Base-by-base conservation (phyloP, 805 yeast species). In the Debaryomyces tyrocola region DNA sequence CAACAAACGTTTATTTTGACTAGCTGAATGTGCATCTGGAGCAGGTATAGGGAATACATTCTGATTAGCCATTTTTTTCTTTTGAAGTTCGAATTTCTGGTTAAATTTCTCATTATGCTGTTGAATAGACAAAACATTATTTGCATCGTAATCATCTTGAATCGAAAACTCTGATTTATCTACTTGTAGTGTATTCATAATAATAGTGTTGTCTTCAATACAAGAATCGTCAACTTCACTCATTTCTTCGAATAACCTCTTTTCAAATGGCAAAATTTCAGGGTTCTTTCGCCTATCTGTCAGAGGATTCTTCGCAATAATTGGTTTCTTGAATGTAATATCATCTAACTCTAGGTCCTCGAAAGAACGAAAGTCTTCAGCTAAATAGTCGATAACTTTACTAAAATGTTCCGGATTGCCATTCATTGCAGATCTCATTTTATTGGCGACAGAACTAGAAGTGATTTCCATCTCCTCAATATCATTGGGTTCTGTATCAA, bases 301-400 rank as follows among this genome's bases (percentile, higher is more conserved):
- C 12, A 36, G 33, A 15, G 24, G 27, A n/a, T 33, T 29, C 11
- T 41, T 33, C 12, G 36, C 37, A 18, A 46, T 37, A 8, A 47
- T 41, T 7, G 74, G 73, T 41, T 66, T 65, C 38, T 65, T 67
- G 55, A 75, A 75, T n/a, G 48, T 31, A 8, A 69, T 38, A 5
- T 52, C 54, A 33, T 64, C 66, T 21, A 70, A 47, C n/a, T 69
- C 66, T 11, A 43, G 48, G 39, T 60, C 61, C 12, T 59, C 50
- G 48, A 54, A 66, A 1, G 47, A 40, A 1, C 33, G 29, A 40
- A 66, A 51, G 27, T 60, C 64, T 3, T 53, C 48, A n/a, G 41
- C 57, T 6, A 66, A 36, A 9, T 44, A 12, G 3, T 50, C 50
- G 21, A 59, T 31, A 8, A 50, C 47, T 3, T 42, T 47, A 2